Evolutionary conservation across 176 grass and related monocot species (phyloP), one percentile per base, ranked within the genome.

Genomic region (Rhynchospora breviuscula): DNA sequence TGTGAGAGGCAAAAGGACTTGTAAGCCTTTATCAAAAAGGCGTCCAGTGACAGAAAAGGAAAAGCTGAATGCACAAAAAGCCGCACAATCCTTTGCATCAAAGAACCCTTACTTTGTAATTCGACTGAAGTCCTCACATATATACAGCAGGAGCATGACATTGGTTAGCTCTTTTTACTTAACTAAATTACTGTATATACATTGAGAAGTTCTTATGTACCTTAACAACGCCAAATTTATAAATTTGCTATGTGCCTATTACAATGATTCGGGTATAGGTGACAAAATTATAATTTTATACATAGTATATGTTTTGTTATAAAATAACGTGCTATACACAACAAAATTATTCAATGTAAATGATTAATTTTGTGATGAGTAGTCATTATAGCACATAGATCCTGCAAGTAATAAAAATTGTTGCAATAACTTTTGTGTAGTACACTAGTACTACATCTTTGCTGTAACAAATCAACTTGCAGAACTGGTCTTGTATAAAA

Each of bases 51-150:
- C 92, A 21, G 63, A 83, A 84, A 78, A 84, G 17, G 90, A 94
- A 85, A 91, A 85, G 84, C 63, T 88, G 75, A 88, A 87, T 29
- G 92, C 85, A 13, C 73, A 84, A 85, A 84, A 89, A 84, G 82
- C 90, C 5, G 95, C 95, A 15, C 52, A 82, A 59, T 83, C 89
- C 58, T 97, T 97, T 85, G 88, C 87, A 54, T 94, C 95, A 51
- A 22, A 89, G 64, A 90, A 91, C 25, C 95, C 92, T 12, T 97
- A 60, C 87, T 89, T 90, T 71, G 87, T 97, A 69, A 51, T 97
- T 43, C 81, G 87, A 29, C 91, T 97, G 95, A 88, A 84, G 60
- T 62, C 89, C 23, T 88, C 90, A 80, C 85, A 91, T 84, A 88
- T 97, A 69, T 91, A 91, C 84, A 88, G 90, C 69, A 80, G 84